A percentile compares a stretch with the other conserved stretches of the same genome.
Conservation (phyloP, 2,329 filamentous ascomycete species). For the Cryphonectria parasitica region DNA sequence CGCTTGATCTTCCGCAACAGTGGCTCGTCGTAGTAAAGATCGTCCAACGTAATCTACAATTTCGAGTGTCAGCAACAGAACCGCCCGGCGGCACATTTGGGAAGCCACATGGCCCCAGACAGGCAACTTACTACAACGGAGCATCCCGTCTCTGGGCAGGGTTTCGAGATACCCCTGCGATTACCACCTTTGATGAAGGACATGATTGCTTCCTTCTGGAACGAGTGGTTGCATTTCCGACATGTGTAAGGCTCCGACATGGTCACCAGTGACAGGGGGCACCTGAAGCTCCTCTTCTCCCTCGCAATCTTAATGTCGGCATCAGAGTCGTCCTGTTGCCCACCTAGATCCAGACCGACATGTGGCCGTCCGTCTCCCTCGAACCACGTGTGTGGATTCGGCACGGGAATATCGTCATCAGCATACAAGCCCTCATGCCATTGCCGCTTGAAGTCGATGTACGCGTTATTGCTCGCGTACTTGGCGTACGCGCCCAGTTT, state of each 20-base stretch:
- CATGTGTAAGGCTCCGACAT: slow-evolving; percentile 71
- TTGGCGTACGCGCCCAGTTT: slow-evolving; percentile 47
- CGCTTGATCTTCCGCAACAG: slow-evolving; percentile 63
- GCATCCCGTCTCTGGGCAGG: slow-evolving; percentile 71
- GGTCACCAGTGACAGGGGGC: slow-evolving; percentile 67
- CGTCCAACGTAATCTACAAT: slow-evolving; percentile 46
- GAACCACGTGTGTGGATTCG: slow-evolving; percentile 61
- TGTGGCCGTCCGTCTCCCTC: slow-evolving; percentile 47
- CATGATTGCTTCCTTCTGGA: slow-evolving; percentile 67
- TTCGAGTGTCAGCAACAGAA: slow-evolving; percentile 9
- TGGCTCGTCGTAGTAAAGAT: slow-evolving; percentile 61
- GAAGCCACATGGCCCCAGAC: background rate
- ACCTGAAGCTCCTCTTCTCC: slow-evolving; percentile 68
- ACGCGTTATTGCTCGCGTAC: slow-evolving; percentile 62
- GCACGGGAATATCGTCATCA: slow-evolving; percentile 53
- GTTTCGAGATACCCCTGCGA: slow-evolving; percentile 38
- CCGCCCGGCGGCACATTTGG: background rate
- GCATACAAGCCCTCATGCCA: slow-evolving; percentile 59
- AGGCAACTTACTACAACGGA: slow-evolving; percentile 48
- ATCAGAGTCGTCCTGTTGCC: slow-evolving; percentile 55
- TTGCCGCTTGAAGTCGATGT: slow-evolving; percentile 60
- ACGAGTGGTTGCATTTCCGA: slow-evolving; percentile 70
- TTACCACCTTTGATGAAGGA: slow-evolving; percentile 49
- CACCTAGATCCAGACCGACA: slow-evolving; percentile 21
- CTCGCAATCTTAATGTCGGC: slow-evolving; percentile 71